Conservation (phyloP, 139 green algal genomes). For the Tetraselmis chui region DNA sequence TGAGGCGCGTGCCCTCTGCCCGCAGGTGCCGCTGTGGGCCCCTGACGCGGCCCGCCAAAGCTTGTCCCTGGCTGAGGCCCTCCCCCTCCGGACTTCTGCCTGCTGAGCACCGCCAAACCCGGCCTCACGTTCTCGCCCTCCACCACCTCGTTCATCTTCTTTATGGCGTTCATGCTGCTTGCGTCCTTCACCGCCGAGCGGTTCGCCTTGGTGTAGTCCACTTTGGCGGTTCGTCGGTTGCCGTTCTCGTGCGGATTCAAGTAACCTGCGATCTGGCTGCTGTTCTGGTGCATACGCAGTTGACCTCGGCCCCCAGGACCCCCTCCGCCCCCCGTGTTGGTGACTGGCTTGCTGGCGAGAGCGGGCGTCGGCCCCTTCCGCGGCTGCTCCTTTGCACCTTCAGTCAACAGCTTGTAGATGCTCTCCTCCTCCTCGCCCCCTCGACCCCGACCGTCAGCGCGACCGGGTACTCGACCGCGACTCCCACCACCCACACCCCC, state of each 20-base stretch:
- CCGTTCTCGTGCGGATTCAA: neutral
- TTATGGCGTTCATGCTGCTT: neutral
- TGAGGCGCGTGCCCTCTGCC: neutral
- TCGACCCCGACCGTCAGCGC: neutral
- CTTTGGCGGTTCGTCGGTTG: neutral
- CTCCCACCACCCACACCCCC: neutral
- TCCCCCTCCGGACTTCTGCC: neutral
- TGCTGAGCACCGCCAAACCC: neutral
- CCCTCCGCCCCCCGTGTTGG: neutral
- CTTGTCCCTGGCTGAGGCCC: neutral
- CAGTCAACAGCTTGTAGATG: neutral
- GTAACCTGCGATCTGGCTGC: neutral
- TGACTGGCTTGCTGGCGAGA: neutral
- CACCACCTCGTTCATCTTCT: neutral
- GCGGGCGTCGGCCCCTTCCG: neutral
- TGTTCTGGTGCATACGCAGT: neutral
- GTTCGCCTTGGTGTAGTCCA: neutral
- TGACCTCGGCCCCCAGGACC: neutral
- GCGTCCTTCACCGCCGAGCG: neutral
- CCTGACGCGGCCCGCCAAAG: neutral
- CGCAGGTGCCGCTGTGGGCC: too few relatives aligned
- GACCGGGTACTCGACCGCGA: neutral
- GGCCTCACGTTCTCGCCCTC: neutral
- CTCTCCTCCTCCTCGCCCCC: neutral
- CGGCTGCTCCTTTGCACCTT: neutral